Evolutionary conservation across 2,329 filamentous ascomycete genomes (phyloP).

Genomic region (Exophiala bonariae): DNA sequence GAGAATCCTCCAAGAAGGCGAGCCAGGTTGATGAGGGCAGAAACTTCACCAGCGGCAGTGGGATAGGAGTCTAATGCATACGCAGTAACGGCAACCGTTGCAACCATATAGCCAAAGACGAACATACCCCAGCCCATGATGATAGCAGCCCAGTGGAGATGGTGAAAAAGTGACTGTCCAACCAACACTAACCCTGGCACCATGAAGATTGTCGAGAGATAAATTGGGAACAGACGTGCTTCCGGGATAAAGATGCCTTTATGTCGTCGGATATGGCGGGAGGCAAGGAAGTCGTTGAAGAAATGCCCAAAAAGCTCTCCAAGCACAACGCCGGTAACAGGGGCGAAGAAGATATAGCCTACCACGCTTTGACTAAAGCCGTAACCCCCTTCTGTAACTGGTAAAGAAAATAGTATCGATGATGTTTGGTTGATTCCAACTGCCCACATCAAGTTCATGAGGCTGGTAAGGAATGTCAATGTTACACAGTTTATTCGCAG

Average conservation of each 20-base stretch:
- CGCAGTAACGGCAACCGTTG: conserved; percentile 47
- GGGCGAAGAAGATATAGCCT: conserved; percentile 59
- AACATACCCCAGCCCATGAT: conserved; percentile 54
- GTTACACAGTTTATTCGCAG: not conserved
- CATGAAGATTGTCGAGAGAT: conserved; percentile 49
- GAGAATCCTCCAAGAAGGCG: conserved; percentile 32
- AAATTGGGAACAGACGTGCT: conserved; percentile 50
- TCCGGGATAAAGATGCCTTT: conserved; percentile 58
- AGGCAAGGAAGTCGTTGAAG: conserved; percentile 53
- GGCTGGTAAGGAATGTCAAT: not conserved
- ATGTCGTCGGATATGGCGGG: conserved; percentile 45
- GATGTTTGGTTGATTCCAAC: conserved; percentile 57
- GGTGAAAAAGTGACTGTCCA: conserved; percentile 50
- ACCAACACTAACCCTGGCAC: conserved; percentile 51
- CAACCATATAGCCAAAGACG: conserved; percentile 30
- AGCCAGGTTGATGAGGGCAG: conserved; percentile 52
- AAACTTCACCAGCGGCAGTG: conserved; percentile 53
- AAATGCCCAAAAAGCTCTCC: conserved; percentile 57
- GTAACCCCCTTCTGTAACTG: conserved; percentile 37
- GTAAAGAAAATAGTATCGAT: conserved; percentile 49
- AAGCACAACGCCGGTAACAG: conserved; percentile 54
- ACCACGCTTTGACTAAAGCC: conserved; percentile 50
- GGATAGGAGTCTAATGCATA: conserved; percentile 58
- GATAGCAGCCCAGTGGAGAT: conserved; percentile 52
- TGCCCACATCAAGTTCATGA: conserved; percentile 41